These are phyloP conservation scores for Sequoia sempervirens DNA, from an alignment of 75 land plant species.

Conservation along the genomic window DNA sequence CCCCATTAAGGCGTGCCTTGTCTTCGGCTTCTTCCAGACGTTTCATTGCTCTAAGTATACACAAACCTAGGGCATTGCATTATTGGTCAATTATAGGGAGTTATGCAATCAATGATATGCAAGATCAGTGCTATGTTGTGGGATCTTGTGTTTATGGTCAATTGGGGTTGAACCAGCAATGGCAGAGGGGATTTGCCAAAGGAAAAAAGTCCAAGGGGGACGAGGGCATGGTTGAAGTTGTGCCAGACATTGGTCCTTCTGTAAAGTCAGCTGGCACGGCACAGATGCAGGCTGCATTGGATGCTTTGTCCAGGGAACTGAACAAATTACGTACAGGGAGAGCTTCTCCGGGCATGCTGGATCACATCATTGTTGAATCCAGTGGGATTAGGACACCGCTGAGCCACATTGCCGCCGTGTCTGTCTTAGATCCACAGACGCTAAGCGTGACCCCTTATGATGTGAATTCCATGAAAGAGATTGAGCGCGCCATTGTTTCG, in stretches of 20 bases:
- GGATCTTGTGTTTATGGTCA: not conserved
- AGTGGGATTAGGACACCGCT: conserved; percentile 60
- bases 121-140: not conserved
- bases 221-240: conserved; percentile 22
- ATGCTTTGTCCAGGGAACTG: conserved; percentile 72
- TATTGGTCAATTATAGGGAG: not conserved
- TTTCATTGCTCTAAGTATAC: not conserved
- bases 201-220: conserved; percentile 38
- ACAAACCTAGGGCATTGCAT: not conserved
- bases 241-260: conserved; percentile 44
- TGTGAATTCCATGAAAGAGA: conserved; percentile 53
- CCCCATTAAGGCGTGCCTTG: not conserved
- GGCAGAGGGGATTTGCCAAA: conserved; percentile 45
- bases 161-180: not conserved
- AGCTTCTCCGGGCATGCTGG: conserved; percentile 95
- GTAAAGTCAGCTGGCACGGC: conserved; percentile 51
- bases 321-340: conserved; percentile 87
- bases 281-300: conserved; percentile 84
- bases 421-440: conserved; percentile 74
- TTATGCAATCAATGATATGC: not conserved
- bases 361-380: conserved; percentile 80
- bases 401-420: conserved; percentile 75
- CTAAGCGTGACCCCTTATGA: conserved; percentile 87
- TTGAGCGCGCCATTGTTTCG: conserved; percentile 70
- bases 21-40: not conserved